A percentile compares a stretch with the other conserved stretches of the same genome.
phyloP scores from a whole-genome alignment of 495 filamentous ascomycete genomes.

The Sordaria brevicollis region DNA sequence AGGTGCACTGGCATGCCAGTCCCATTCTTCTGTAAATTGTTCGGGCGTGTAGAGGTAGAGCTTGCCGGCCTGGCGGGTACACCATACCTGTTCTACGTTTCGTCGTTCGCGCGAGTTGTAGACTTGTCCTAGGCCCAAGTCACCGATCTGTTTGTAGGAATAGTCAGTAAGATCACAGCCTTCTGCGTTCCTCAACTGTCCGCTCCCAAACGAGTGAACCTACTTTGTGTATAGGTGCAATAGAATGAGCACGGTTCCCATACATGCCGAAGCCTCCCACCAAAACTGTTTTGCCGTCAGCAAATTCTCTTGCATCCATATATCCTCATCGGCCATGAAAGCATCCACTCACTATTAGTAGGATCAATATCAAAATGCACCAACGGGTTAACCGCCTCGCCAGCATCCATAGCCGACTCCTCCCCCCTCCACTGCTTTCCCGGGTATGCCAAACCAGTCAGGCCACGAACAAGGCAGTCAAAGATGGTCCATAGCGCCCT shows the following conservation, averaged over 20 bases:
- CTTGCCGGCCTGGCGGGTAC: background rate
- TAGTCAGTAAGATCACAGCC: background rate
- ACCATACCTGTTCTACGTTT: background rate
- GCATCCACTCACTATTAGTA: background rate
- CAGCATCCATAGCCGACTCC: background rate
- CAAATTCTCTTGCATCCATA: too few relatives aligned
- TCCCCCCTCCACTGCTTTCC: background rate
- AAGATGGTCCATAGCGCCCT: background rate
- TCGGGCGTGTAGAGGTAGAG: background rate
- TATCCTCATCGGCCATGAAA: too few relatives aligned
- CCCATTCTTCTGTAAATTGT: background rate
- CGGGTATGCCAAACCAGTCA: background rate
- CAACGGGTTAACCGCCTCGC: background rate
- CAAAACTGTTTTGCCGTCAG: background rate
- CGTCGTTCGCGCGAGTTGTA: background rate
- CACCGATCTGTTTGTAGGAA: background rate
- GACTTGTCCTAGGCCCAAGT: background rate
- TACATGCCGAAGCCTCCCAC: background rate
- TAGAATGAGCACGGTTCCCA: background rate
- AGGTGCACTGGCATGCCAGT: background rate
- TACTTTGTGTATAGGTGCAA: background rate
- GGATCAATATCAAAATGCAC: background rate
- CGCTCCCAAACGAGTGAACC: background rate
- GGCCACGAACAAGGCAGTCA: background rate
- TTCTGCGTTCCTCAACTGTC: background rate